These are phyloP conservation scores for Candida ulmi DNA, from an alignment of 805 yeast genomes.

Conservation along the genomic window DNA sequence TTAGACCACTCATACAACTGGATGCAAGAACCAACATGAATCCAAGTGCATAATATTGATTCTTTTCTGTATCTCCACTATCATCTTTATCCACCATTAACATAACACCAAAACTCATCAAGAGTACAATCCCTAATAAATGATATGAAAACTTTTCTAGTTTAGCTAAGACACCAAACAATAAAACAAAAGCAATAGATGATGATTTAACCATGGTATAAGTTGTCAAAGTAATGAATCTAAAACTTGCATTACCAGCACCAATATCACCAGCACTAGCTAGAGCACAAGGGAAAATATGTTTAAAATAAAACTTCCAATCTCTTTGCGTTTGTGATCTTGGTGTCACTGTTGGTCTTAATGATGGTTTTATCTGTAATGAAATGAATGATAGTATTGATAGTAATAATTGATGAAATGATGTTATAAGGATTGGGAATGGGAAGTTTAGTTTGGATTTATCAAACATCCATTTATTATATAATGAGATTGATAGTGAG, in stretches of 20 bases:
- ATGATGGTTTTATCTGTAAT: conserved; percentile 13
- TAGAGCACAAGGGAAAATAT: conserved; percentile 75
- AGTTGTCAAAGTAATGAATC: conserved; percentile 71
- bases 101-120: conserved; percentile 81
- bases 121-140: conserved; percentile 58
- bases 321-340: conserved; percentile 13
- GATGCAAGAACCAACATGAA: conserved; percentile 70
- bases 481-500: conserved; percentile 65
- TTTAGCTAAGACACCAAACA: conserved; percentile 80
- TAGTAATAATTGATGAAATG: conserved; percentile 75
- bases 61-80: conserved; percentile 9
- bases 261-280: conserved; percentile 95
- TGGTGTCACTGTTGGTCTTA: conserved; percentile 5
- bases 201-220: conserved; percentile 94
- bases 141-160: conserved; percentile 71
- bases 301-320: conserved; percentile 38
- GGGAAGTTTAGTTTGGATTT: conserved; percentile 62
- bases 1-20: conserved; percentile 76
- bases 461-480: conserved; percentile 98
- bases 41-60: conserved; percentile 41
- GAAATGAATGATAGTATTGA: conserved; percentile 39
- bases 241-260: conserved; percentile 77
- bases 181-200: conserved; percentile 77
- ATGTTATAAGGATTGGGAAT: conserved; percentile 80
- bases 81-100: conserved; percentile 68